Evolutionary conservation across 2,329 filamentous ascomycete genomes (phyloP), one percentile per base, ranked within the genome.

Genomic region (Paecilomyces niveus): DNA sequence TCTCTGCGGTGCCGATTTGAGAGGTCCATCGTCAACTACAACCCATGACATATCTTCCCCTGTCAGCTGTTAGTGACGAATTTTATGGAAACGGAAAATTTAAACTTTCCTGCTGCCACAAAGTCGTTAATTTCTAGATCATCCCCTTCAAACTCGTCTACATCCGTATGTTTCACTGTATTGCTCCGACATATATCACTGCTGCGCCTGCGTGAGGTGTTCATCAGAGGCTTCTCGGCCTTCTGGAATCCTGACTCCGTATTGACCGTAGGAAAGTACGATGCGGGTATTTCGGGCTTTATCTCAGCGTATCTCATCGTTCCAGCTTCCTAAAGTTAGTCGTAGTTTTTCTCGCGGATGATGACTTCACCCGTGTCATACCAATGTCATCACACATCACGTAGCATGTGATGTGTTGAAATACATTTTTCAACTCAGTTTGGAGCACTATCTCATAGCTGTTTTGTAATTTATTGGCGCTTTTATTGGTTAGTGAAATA

Each of bases 371-470:
- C 11, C 22, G 21, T 7, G 15, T 15, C 74, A 61, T 70, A 84
- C 83, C 90, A 65, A 97, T 88, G 51, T 91, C 87, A 74, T 97
- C 93, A 63, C 92, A 97, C 71, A 90, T 89, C 54, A 92, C 79
- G 68, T 87, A 85, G 60, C 86, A 90, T 24, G 80, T 80, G 33
- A 94, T 82, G 2, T 80, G 75, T 58, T 88, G 83, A 18, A 83
- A 81, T 0, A 78, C 70, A 3, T 76, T 76, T 1, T 72, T 80
- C 21, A 91, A 69, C 0, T 82, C 75, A 0, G 86, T 82, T 21
- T 74, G 82, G 62, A 88, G 87, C 0, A 78, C 72, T 1, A 92
- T 68, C 9, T 86, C 81, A 24, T 87, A 83, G 0, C 81, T 82
- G 4, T 79, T 80, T n/a, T 81, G 78, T 8, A 96, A 71, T 61